Evolutionary conservation across 352 stramenopile genomes (phyloP).

Genomic region (Aphanomyces astaci): DNA sequence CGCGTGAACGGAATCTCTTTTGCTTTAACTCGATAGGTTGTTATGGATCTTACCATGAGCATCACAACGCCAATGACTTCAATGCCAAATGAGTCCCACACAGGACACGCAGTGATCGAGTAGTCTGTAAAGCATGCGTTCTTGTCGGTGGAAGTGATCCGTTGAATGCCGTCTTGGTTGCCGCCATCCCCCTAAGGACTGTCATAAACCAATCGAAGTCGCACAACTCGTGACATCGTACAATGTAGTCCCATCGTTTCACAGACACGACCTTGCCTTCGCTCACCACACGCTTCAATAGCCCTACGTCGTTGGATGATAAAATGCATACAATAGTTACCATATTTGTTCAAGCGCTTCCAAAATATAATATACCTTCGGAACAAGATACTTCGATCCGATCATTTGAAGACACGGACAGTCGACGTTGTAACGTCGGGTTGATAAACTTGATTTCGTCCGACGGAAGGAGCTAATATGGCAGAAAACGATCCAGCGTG

Average conservation of each 20-base stretch:
- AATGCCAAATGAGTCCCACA: conserved; percentile 52
- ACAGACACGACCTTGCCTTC: conserved; percentile 16
- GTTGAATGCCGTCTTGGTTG: conserved; percentile 17
- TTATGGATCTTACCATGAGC: conserved; percentile 43
- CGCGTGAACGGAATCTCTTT: too few relatives aligned
- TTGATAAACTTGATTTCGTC: conserved; percentile 33
- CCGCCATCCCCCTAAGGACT: neutral
- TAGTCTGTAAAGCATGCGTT: conserved; percentile 49
- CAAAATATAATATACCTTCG: conserved; percentile 3
- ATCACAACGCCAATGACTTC: conserved; percentile 64
- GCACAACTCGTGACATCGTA: neutral
- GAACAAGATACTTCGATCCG: conserved; percentile 10
- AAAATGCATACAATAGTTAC: too few relatives aligned
- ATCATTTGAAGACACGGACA: conserved; percentile 7
- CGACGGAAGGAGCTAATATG: conserved; percentile 27
- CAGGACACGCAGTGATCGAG: conserved; percentile 53
- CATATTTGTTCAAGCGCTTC: too few relatives aligned
- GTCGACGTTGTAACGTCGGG: conserved; percentile 20
- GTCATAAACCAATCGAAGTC: neutral
- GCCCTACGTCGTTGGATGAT: too few relatives aligned
- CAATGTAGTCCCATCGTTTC: conserved; percentile 11
- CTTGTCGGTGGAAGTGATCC: conserved; percentile 29
- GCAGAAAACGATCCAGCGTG: neutral
- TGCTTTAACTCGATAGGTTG: too few relatives aligned
- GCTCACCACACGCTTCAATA: conserved; percentile 17